Percentiles rank a stretch among this genome's conserved stretches.
These are phyloP conservation scores for Sphaerobolus stellatus DNA, from an alignment of 1,284 basidiomycete genomes.

Conservation along the genomic window DNA sequence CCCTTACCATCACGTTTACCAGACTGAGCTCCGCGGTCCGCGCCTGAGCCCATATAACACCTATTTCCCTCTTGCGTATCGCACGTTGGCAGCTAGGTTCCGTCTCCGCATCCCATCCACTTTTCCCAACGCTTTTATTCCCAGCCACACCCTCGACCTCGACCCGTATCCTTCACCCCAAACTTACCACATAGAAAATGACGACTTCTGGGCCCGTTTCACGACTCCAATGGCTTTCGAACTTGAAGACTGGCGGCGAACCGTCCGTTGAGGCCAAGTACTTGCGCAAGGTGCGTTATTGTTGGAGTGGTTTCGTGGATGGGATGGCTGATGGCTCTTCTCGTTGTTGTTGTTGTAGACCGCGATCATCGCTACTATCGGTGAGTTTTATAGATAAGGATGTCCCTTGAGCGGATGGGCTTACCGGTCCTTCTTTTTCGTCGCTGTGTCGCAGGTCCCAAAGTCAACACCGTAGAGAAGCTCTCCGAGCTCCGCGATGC, in stretches of 20 bases:
- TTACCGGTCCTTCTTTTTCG: conserved; percentile 8
- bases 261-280: conserved; percentile 79
- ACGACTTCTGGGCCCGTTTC: too few species aligned
- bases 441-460: conserved; percentile 63
- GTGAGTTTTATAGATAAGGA: conserved; percentile 41
- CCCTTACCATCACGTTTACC: too few species aligned
- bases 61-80: too few species aligned
- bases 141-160: too few species aligned
- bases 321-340: conserved; percentile 2
- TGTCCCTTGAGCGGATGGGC: conserved; percentile 12
- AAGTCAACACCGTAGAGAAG: conserved; percentile 87
- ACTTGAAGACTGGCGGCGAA: conserved; percentile 71
- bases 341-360: conserved; percentile 54
- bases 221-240: conserved; percentile 89
- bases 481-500: conserved; percentile 79
- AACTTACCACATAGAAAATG: too few species aligned
- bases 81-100: too few species aligned
- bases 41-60: too few species aligned
- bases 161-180: too few species aligned
- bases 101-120: too few species aligned
- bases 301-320: conserved; percentile 16
- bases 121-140: too few species aligned
- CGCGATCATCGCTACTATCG: conserved; percentile 95
- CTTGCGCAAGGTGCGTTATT: conserved; percentile 75
- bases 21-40: too few species aligned